Conservation (phyloP, 352 stramenopile genomes). For the Phytophthora uliginosa region DNA sequence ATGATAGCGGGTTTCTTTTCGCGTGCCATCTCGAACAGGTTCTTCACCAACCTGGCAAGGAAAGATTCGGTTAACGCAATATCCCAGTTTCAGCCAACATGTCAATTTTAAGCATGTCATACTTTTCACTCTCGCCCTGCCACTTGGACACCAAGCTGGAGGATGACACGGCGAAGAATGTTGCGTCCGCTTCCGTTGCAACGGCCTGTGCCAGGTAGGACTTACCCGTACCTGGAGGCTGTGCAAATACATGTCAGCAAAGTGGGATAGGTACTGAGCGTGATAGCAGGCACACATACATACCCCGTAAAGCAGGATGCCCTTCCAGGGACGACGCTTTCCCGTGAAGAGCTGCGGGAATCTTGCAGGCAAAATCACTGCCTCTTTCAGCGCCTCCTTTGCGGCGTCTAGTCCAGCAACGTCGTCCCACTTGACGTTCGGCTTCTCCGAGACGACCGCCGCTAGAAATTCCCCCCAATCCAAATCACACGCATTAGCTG, state of each 20-base stretch:
- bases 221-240: conserved; percentile 95
- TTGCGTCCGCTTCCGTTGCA: conserved; percentile 98
- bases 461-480: conserved; percentile 42
- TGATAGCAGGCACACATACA: too few relatives aligned
- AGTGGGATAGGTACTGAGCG: not conserved
- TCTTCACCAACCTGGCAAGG: conserved; percentile 93
- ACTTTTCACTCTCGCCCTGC: conserved; percentile 97
- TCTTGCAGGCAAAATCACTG: conserved; percentile 96
- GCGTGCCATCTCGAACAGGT: conserved; percentile 98
- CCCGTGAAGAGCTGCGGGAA: conserved; percentile 99
- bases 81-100: not conserved
- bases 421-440: conserved; percentile 98
- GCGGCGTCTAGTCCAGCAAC: conserved; percentile 97
- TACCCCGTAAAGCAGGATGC: conserved; percentile 98
- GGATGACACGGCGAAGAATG: conserved; percentile 99
- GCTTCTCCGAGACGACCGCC: conserved; percentile 90
- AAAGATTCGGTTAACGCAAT: not conserved
- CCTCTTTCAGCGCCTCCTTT: conserved; percentile 99
- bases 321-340: conserved; percentile 94
- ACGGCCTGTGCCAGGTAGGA: conserved; percentile 98
- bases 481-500: conserved; percentile 12
- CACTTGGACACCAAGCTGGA: conserved; percentile 99
- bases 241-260: not conserved
- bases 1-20: conserved; percentile 96
- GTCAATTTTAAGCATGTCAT: conserved; percentile 5